Evolutionary conservation across 73 alveolate genomes (phyloP), one percentile per base, ranked within the genome.

Genomic region (Stentor roeselii): DNA sequence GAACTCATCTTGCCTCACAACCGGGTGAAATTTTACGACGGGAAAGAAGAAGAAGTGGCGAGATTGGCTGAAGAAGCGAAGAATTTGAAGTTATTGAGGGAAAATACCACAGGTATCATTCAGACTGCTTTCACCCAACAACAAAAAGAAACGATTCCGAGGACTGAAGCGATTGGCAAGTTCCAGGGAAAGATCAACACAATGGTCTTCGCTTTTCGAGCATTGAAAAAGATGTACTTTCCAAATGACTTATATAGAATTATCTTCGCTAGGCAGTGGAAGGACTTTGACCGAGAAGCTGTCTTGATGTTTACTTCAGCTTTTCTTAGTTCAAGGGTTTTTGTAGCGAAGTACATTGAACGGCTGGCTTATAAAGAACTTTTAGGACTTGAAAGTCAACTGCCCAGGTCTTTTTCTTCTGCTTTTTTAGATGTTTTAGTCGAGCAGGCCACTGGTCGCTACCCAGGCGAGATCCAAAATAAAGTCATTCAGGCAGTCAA

Each of bases 191-290:
- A 40, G 37, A 76, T 76, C 6, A 76, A 76, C 39, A n/a, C 6
- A 32, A 32, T 76, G 86, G 37, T 76, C 6, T 27, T 76, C 1
- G 60, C 75, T 3, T 76, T 21, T 2, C 27, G 74, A 2, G 39
- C 60, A 2, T 21, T 76, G 74, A 76, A 76, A 41, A 76, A 76
- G 37, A 15, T 37, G 34, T 76, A 76, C 39, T 76, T 41, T 76
- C 60, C 74, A n/a, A 41, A 76, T 76, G 84, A 76, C 34, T 3
- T 76, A 67, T 41, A 76, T 2, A 76, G 84, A 39, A 41, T 76
- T 21, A 76, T 76, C 6, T n/a, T n/a, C n/a, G 84, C 59, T 32
- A 76, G 59, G 39, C 60, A 76, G n/a, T 39, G 74, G 84, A 76
- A 32, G 6, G 84, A 76, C 39, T 76, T 39, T 76, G 60, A 76